Conservation (phyloP, 1,139 yeast genomes). For the Saccharomyces pastorianus region DNA sequence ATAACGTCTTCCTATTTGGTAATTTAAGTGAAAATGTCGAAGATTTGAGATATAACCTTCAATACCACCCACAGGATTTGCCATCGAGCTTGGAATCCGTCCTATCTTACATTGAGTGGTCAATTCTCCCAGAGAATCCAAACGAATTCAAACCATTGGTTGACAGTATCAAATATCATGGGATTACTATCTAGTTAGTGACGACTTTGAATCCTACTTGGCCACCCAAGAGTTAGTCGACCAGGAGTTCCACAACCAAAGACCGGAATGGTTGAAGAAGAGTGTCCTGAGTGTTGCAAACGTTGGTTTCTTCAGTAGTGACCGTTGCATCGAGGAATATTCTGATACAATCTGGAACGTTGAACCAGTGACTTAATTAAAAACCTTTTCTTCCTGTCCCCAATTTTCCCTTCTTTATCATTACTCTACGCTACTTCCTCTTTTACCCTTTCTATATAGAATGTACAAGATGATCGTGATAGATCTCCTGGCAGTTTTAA, state of each 20-base stretch:
- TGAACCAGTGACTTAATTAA: slow-evolving; percentile 46
- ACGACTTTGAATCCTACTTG: slow-evolving; percentile 80
- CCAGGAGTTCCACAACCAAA: slow-evolving; percentile 56
- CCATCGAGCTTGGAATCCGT: slow-evolving; percentile 56
- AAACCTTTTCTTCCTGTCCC: not conserved
- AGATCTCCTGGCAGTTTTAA: not conserved
- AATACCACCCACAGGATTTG: slow-evolving; percentile 41
- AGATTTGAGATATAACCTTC: slow-evolving; percentile 69
- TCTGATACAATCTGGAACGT: slow-evolving; percentile 92
- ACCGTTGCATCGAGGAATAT: slow-evolving; percentile 85
- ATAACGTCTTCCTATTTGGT: slow-evolving; percentile 86
- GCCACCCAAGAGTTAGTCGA: slow-evolving; percentile 76
- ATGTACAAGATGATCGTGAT: not conserved
- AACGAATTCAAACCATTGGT: slow-evolving; percentile 61
- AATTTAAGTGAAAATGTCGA: slow-evolving; percentile 86
- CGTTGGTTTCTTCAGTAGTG: slow-evolving; percentile 89
- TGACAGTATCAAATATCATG: slow-evolving; percentile 61
- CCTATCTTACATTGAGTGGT: slow-evolving; percentile 60
- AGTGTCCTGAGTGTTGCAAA: slow-evolving; percentile 76
- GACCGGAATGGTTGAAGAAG: slow-evolving; percentile 68
- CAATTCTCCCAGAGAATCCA: slow-evolving; percentile 54
- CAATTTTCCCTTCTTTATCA: no score
- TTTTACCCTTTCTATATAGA: not conserved
- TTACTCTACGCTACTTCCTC: not conserved
- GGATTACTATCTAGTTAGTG: slow-evolving; percentile 85